Base-by-base conservation (phyloP, 169 alveolate genomes). In the Babesia sp. region DNA sequence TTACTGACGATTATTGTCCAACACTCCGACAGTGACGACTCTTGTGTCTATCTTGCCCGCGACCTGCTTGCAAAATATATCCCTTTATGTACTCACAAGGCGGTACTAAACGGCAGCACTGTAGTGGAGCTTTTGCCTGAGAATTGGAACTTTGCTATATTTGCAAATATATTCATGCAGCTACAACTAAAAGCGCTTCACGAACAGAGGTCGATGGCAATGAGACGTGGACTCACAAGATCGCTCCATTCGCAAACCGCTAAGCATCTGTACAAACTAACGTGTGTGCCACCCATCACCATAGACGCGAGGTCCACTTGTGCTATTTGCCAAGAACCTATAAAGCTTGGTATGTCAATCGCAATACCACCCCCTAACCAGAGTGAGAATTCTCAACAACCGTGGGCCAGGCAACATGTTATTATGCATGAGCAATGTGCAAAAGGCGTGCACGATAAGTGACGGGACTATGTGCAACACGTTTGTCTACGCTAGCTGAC, bases 221-320 rank as follows among this genome's bases (percentile, higher is more conserved):
- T 78, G 63, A 78, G 71, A 24, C 71, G 68, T 31, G 86, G 86
- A 20, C 64, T 78, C 14, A 69, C 76, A 42, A 53, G 76, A 57
- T 60, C 80, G 16, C 42, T 78, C 36, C 86, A 57, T 39, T 31
- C 59, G 1, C 71, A 69, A 57, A 70, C 86, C 18, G 48, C 82
- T 28, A 18, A 37, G 56, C 34, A 67, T 8, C 76, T 78, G 28
- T 78, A 68, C 50, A 42, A 78, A 54, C 67, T 69, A 11, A 78
- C 86, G 44, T 78, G 79, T 31, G 66, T 63, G 26, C 86, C 79
- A 22, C 86, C 86, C 24, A 68, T 53, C 64, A 78, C 66, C n/a
- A 58, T 78, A 8, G 86, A 78, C 48, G 63, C 77, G n/a, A 78
- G 54, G 42, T 61, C 86, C 31, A 54, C 42, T 24, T 78, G 86